Conservation (phyloP, 1,284 basidiomycete species). For the Rhodotorula sp. region DNA sequence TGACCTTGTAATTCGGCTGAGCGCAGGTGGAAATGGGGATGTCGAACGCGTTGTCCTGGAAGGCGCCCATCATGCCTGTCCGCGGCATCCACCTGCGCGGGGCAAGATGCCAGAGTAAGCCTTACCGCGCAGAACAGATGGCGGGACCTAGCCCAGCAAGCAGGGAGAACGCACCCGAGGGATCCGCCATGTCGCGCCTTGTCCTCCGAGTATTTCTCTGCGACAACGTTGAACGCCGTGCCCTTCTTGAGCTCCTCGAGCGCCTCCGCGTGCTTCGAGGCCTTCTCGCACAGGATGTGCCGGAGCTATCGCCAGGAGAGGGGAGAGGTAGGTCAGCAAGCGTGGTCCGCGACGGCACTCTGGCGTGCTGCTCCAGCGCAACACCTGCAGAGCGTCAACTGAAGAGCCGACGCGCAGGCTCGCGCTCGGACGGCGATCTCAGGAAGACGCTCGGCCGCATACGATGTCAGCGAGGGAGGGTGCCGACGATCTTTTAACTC, state of each 20-base stretch:
- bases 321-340: background rate
- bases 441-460: too few relatives aligned
- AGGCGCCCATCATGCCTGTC: slow-evolving; percentile 29
- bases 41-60: slow-evolving; percentile 31
- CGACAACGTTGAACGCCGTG: slow-evolving; percentile 76
- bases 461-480: too few relatives aligned
- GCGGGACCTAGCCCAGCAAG: background rate
- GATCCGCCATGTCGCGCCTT: slow-evolving; percentile 65
- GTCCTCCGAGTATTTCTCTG: slow-evolving; percentile 76
- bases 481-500: too few relatives aligned
- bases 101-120: background rate
- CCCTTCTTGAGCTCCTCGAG: slow-evolving; percentile 76
- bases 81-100: slow-evolving; percentile 31
- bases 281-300: slow-evolving; percentile 83
- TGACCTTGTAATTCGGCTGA: slow-evolving; percentile 15
- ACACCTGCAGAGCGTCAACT: too few relatives aligned
- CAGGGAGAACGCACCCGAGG: slow-evolving; percentile 8
- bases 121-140: too few relatives aligned
- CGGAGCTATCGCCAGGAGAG: slow-evolving; percentile 46
- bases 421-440: background rate
- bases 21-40: slow-evolving; percentile 25
- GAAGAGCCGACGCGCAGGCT: too few relatives aligned
- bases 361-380: too few relatives aligned
- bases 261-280: slow-evolving; percentile 72
- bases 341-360: too few relatives aligned